A percentile compares a stretch with the other conserved stretches of the same genome.
Evolutionary conservation across 495 filamentous ascomycete species (phyloP).

Genomic region (Podospora sp.): DNA sequence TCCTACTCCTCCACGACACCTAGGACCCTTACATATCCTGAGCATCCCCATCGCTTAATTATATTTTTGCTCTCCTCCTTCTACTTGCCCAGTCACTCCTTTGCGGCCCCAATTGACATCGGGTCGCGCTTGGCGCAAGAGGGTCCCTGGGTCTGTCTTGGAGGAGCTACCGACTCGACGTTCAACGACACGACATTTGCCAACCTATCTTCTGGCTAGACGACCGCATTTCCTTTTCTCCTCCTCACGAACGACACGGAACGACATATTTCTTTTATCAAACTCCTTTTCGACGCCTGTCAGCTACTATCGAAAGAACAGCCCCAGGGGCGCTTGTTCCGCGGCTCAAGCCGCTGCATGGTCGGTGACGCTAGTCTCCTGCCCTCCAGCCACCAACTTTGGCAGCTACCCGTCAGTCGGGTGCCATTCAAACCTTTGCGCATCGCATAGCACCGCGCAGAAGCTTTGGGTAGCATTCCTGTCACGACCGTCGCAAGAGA

Average conservation of each 20-base stretch:
- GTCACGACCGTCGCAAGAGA: not conserved
- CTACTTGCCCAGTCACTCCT: conserved; percentile 40
- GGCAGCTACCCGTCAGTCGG: conserved; percentile 10
- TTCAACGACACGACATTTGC: conserved; percentile 18
- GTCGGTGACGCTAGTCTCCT: conserved; percentile 5
- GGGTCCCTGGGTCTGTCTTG: conserved; percentile 13
- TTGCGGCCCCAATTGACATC: conserved; percentile 35
- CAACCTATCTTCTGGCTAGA: conserved; percentile 12
- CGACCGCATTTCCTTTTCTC: conserved; percentile 22
- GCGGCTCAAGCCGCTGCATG: conserved; percentile 1
- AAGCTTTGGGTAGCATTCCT: not conserved
- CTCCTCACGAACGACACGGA: not conserved
- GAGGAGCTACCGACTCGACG: conserved; percentile 8
- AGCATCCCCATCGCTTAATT: conserved; percentile 27
- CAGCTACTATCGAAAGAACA: not conserved
- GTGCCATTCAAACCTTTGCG: not conserved
- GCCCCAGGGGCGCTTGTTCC: not conserved
- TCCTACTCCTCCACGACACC: conserved; percentile 10
- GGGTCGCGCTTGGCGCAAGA: conserved; percentile 39
- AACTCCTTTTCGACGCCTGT: not conserved
- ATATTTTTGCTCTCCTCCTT: conserved; percentile 25
- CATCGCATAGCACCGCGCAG: conserved; percentile 2
- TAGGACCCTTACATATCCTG: conserved; percentile 32
- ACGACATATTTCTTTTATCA: conserved; percentile 5
- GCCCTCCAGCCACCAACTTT: conserved; percentile 30